Evolutionary conservation across 768 basidiomycete genomes (phyloP).

Genomic region (Hebeloma cylindrosporum): DNA sequence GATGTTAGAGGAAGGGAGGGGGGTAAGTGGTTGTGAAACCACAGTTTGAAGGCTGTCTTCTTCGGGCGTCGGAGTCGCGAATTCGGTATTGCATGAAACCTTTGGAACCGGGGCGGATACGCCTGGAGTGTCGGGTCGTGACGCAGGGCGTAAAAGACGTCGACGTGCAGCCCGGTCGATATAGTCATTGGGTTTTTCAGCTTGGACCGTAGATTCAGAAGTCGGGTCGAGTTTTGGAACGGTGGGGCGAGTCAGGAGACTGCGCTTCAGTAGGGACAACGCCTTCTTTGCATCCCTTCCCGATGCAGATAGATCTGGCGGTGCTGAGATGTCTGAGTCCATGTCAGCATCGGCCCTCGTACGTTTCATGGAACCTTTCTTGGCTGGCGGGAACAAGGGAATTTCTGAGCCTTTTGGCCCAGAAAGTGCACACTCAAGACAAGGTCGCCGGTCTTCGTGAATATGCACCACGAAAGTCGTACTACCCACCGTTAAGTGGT

Average conservation of each 20-base stretch:
- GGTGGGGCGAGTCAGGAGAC: conserved; percentile 55
- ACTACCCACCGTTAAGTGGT: conserved; percentile 64
- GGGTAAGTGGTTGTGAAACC: conserved; percentile 43
- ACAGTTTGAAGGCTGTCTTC: conserved; percentile 4
- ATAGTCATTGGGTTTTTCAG: conserved; percentile 36
- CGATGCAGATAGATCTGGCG: conserved; percentile 14
- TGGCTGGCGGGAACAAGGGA: conserved; percentile 48
- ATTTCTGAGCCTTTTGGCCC: conserved; percentile 57
- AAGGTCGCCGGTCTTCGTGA: conserved; percentile 61
- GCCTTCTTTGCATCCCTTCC: conserved; percentile 60
- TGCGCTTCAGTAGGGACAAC: conserved; percentile 63
- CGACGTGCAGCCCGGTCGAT: conserved; percentile 73
- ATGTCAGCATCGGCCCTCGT: conserved; percentile 26
- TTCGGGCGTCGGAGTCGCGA: not conserved
- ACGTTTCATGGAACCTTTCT: conserved; percentile 27
- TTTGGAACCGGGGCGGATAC: conserved; percentile 29
- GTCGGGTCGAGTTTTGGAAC: conserved; percentile 12
- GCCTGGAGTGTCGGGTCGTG: conserved; percentile 55
- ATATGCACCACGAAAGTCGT: conserved; percentile 73
- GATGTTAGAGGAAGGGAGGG: conserved; percentile 57
- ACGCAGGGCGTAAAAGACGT: conserved; percentile 54
- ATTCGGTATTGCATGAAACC: not conserved
- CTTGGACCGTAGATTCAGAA: conserved; percentile 11
- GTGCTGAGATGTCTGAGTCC: conserved; percentile 25
- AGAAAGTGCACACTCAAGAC: conserved; percentile 56